Evolutionary conservation across 352 stramenopile species (phyloP).

Genomic region (Elongisporangium senticosum): DNA sequence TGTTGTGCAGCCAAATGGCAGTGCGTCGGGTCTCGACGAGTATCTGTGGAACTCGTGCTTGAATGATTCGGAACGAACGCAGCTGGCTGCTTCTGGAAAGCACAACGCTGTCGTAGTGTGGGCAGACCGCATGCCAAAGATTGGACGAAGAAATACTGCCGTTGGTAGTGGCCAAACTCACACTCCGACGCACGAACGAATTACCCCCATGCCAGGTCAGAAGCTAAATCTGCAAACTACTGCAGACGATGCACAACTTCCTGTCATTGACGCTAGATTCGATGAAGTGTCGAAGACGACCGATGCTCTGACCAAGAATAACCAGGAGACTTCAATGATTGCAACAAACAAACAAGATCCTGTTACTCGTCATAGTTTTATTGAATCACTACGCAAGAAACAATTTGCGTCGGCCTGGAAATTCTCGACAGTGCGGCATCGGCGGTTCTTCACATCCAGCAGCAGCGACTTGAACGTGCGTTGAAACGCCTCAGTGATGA

Average conservation of each 20-base stretch:
- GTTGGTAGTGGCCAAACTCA: background rate
- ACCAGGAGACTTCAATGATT: background rate
- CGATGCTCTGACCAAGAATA: background rate
- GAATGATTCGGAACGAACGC: constrained; percentile 2
- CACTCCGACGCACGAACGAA: background rate
- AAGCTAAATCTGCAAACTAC: background rate
- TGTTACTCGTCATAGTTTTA: constrained; percentile 37
- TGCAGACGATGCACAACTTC: background rate
- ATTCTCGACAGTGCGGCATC: constrained; percentile 53
- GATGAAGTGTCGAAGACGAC: background rate
- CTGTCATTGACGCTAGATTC: background rate
- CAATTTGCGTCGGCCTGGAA: constrained; percentile 74
- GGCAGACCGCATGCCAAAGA: background rate
- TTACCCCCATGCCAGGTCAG: background rate
- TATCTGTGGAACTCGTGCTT: background rate
- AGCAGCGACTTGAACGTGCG: constrained; percentile 71
- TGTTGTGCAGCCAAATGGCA: constrained; percentile 4
- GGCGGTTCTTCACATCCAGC: constrained; percentile 60
- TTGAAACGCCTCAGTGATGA: constrained; percentile 85
- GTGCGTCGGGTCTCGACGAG: background rate
- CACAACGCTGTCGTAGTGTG: background rate
- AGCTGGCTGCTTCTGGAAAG: background rate
- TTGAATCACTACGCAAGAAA: constrained; percentile 53
- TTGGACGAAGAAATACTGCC: background rate
- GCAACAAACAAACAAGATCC: constrained; percentile 5